phyloP scores from a whole-genome alignment of 305 asterid genomes.

The Ajuga reptans region DNA sequence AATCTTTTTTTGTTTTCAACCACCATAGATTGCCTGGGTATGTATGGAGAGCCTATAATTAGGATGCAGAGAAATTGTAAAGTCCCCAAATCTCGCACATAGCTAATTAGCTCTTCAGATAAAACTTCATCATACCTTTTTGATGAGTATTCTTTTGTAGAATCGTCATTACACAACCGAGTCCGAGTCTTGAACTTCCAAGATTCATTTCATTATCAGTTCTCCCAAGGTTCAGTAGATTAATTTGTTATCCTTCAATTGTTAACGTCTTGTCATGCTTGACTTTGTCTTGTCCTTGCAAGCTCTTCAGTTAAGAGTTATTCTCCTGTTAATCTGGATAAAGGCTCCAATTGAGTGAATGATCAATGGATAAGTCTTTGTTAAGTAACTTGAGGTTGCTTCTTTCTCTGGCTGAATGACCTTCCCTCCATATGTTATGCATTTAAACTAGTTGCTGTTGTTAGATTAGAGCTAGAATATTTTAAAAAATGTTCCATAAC shows the following conservation, averaged over 20 bases:
- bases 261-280: not conserved
- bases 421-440: not conserved
- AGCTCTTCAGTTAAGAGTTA: not conserved
- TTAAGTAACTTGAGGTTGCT: not conserved
- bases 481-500: not conserved
- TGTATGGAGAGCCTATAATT: not conserved
- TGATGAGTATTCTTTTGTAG: too few relatives aligned
- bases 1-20: constrained; percentile 2
- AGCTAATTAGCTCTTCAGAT: constrained; percentile 2
- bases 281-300: constrained; percentile 1
- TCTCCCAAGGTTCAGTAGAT: not conserved
- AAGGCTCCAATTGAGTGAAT: not conserved
- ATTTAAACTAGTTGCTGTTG: not conserved
- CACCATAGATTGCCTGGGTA: not conserved
- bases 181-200: constrained; percentile 3
- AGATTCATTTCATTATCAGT: not conserved
- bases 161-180: too few relatives aligned
- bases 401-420: not conserved
- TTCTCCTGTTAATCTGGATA: not conserved
- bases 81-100: not conserved
- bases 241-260: not conserved
- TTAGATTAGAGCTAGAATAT: not conserved
- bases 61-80: not conserved
- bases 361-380: constrained; percentile 13
- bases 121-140: too few relatives aligned